phyloP scores from a whole-genome alignment of 2,329 filamentous ascomycete species.

The Fusarium zealandicum region DNA sequence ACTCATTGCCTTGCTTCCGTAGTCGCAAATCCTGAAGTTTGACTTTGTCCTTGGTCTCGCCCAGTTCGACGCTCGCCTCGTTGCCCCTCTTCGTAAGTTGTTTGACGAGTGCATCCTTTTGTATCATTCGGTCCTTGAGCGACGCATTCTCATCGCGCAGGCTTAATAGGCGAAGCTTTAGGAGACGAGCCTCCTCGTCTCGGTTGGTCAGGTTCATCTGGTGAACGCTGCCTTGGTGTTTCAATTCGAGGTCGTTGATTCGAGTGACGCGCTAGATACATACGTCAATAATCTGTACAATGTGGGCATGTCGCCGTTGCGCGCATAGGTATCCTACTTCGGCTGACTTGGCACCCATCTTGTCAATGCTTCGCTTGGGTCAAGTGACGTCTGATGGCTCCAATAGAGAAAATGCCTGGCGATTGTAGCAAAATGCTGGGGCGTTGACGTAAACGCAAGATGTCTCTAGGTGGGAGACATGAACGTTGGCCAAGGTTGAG shows the following conservation, averaged over 20 bases:
- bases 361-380: constrained; percentile 10
- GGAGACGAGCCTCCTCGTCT: constrained; percentile 75
- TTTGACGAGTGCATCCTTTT: constrained; percentile 67
- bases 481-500: constrained; percentile 16
- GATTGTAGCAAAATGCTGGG: constrained; percentile 3
- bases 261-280: constrained; percentile 51
- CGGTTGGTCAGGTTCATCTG: constrained; percentile 73
- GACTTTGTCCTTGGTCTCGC: constrained; percentile 51
- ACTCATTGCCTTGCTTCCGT: constrained; percentile 57
- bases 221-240: constrained; percentile 71
- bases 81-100: constrained; percentile 51
- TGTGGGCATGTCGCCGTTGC: constrained; percentile 30
- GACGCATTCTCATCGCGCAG: constrained; percentile 77
- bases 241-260: constrained; percentile 69
- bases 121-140: constrained; percentile 67
- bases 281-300: constrained; percentile 30
- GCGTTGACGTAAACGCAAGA: constrained; percentile 5
- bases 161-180: constrained; percentile 74
- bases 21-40: constrained; percentile 56
- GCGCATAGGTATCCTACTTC: constrained; percentile 40
- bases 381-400: not conserved
- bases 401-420: not conserved
- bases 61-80: constrained; percentile 52
- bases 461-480: constrained; percentile 11
- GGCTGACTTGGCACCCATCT: constrained; percentile 39